Evolutionary conservation across 31 red algal species (phyloP).

Genomic region (Porphyra umbilicalis): DNA sequence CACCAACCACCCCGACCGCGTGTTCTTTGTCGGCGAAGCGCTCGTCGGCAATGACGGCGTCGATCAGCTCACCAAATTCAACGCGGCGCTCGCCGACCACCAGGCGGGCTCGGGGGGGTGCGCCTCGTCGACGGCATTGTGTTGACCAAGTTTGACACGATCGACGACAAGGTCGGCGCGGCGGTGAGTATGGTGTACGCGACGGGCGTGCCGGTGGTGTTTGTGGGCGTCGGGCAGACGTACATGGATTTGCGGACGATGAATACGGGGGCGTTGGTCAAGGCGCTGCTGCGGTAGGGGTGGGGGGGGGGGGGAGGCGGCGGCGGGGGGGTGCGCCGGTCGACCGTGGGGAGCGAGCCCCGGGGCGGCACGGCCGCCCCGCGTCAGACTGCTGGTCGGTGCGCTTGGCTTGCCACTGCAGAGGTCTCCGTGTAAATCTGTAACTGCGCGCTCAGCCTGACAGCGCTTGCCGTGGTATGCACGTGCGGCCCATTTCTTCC

Average conservation of each 20-base stretch:
- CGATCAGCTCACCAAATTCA: conserved; percentile 90
- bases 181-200: conserved; percentile 96
- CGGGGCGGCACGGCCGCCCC: no score
- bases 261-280: conserved; percentile 68
- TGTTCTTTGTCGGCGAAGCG: conserved; percentile 97
- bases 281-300: conserved; percentile 53
- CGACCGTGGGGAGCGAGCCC: no score
- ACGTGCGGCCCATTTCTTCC: no score
- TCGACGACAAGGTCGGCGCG: conserved; percentile 96
- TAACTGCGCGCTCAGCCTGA: no score
- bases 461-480: no score
- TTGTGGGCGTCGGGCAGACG: conserved; percentile 99
- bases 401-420: no score
- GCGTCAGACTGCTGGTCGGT: no score
- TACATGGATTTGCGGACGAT: conserved; percentile 87
- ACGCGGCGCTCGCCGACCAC: conserved; percentile 57
- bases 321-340: neutral
- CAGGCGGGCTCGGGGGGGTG: conserved; percentile 30
- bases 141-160: conserved; percentile 94
- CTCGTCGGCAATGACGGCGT: conserved; percentile 97
- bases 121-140: conserved; percentile 93
- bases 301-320: neutral
- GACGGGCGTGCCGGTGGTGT: conserved; percentile 89
- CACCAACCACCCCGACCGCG: conserved; percentile 70
- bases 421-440: no score